Evolutionary conservation across 2,329 filamentous ascomycete genomes (phyloP).

Genomic region (Canariomyces notabilis): DNA sequence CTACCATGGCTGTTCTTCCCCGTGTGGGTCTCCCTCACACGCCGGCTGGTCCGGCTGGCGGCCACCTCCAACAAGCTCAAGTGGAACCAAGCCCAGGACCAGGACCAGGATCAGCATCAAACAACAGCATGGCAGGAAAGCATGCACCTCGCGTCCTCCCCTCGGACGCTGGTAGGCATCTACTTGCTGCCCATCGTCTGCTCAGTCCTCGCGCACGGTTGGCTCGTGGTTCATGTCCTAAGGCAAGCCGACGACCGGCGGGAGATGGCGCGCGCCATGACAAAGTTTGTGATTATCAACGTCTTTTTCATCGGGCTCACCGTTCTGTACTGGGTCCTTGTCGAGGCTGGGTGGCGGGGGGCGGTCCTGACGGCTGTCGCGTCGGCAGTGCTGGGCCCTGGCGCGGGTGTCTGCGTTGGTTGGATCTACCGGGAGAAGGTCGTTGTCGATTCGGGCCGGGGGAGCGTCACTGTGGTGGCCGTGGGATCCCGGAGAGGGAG

Average conservation of each 20-base stretch:
- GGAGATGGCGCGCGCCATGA: slow-evolving; percentile 45
- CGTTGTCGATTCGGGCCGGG: slow-evolving; percentile 20
- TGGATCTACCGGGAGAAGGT: slow-evolving; percentile 30
- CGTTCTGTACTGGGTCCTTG: slow-evolving; percentile 49
- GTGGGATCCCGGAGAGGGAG: slow-evolving; percentile 20
- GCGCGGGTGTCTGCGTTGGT: slow-evolving; percentile 33
- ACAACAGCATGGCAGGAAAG: slow-evolving; percentile 15
- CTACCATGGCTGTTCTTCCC: slow-evolving; percentile 50
- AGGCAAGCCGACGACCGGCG: slow-evolving; percentile 41
- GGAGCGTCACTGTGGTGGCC: slow-evolving; percentile 25
- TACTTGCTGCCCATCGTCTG: slow-evolving; percentile 42
- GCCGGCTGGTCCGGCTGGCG: slow-evolving; percentile 34
- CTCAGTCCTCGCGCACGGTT: slow-evolving; percentile 40
- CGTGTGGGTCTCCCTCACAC: slow-evolving; percentile 42
- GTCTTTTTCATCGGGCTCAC: slow-evolving; percentile 41
- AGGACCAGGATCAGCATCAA: too few species aligned
- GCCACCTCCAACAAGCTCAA: too few species aligned
- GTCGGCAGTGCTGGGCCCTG: slow-evolving; percentile 32
- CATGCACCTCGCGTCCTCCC: slow-evolving; percentile 42
- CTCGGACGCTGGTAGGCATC: slow-evolving; percentile 35
- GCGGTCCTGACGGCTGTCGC: slow-evolving; percentile 25
- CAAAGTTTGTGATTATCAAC: slow-evolving; percentile 45
- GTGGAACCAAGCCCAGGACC: too few species aligned
- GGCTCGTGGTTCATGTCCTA: slow-evolving; percentile 38
- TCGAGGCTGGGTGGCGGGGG: slow-evolving; percentile 43